Evolutionary conservation across 2,329 filamentous ascomycete genomes (phyloP).

Genomic region (Aaosphaeria pasadenensis): DNA sequence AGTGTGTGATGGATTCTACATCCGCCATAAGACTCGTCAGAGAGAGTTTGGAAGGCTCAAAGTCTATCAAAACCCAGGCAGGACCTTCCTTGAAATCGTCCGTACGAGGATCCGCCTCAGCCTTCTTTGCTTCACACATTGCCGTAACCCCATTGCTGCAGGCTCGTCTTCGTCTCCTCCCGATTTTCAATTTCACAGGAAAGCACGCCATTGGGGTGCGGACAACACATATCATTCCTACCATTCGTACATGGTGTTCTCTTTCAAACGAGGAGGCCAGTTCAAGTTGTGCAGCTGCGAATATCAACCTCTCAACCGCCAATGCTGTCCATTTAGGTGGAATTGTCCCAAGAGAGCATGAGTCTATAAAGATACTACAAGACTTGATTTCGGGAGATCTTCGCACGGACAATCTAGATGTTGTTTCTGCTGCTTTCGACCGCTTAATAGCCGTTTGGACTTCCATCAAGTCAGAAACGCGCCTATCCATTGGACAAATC

Average conservation of each 20-base stretch:
- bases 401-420: constrained; percentile 46
- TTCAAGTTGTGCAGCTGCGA: constrained; percentile 49
- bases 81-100: constrained; percentile 54
- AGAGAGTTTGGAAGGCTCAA: constrained; percentile 56
- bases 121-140: constrained; percentile 72
- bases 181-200: constrained; percentile 66
- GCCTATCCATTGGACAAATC: constrained; percentile 58
- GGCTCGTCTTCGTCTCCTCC: constrained; percentile 71
- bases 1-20: constrained; percentile 75
- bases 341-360: constrained; percentile 55
- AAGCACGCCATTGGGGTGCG: constrained; percentile 72
- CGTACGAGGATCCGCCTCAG: constrained; percentile 62
- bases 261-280: constrained; percentile 52
- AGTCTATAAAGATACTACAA: constrained; percentile 56
- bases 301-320: constrained; percentile 46
- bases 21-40: constrained; percentile 66
- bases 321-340: constrained; percentile 54
- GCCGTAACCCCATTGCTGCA: constrained; percentile 64
- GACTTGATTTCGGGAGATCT: constrained; percentile 47
- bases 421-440: constrained; percentile 64
- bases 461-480: constrained; percentile 63
- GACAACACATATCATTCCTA: constrained; percentile 72
- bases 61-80: constrained; percentile 28
- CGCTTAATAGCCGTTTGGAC: constrained; percentile 72
- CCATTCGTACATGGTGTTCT: constrained; percentile 66